Evolutionary conservation across 805 yeast genomes (phyloP).

Genomic region (Candida silvicultrix): DNA sequence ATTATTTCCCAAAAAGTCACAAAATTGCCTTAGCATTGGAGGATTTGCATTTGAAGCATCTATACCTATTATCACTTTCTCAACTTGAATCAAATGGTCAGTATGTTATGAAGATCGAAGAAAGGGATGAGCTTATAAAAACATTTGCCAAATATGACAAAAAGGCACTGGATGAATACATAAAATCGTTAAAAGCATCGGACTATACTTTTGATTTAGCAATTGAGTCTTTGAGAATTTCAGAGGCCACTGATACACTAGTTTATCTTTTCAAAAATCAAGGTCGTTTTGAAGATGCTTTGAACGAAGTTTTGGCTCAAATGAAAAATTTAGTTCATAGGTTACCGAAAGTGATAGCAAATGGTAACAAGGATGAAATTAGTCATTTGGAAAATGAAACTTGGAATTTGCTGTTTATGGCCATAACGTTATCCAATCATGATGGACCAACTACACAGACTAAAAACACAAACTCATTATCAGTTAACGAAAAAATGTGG

Average conservation of each 20-base stretch:
- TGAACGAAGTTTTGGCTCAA: conserved; percentile 17
- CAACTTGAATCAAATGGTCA: conserved; percentile 16
- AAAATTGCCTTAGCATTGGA: conserved; percentile 6
- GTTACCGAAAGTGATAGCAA: conserved; percentile 5
- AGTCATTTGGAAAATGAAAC: conserved; percentile 22
- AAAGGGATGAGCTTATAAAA: conserved; percentile 17
- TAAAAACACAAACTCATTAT: conserved; percentile 9
- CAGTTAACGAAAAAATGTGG: conserved; percentile 32
- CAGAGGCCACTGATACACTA: conserved; percentile 19
- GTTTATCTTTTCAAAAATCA: conserved; percentile 12
- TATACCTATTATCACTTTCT: conserved; percentile 17
- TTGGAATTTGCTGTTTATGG: conserved; percentile 29
- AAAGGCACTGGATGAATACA: conserved; percentile 10
- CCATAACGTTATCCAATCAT: conserved; percentile 25
- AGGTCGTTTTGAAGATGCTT: conserved; percentile 13
- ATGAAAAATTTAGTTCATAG: conserved; percentile 8
- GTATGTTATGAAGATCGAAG: conserved; percentile 7
- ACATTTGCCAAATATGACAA: conserved; percentile 11
- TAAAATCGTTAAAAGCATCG: conserved; percentile 14
- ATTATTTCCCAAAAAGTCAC: conserved; percentile 14
- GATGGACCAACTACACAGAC: conserved; percentile 9
- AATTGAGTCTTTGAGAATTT: conserved; percentile 16
- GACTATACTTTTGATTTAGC: conserved; percentile 14
- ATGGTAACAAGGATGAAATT: conserved; percentile 10
- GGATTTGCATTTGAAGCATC: conserved; percentile 17